Base-by-base conservation (phyloP, 495 filamentous ascomycete genomes). In the Aspergillus funiculosus region DNA sequence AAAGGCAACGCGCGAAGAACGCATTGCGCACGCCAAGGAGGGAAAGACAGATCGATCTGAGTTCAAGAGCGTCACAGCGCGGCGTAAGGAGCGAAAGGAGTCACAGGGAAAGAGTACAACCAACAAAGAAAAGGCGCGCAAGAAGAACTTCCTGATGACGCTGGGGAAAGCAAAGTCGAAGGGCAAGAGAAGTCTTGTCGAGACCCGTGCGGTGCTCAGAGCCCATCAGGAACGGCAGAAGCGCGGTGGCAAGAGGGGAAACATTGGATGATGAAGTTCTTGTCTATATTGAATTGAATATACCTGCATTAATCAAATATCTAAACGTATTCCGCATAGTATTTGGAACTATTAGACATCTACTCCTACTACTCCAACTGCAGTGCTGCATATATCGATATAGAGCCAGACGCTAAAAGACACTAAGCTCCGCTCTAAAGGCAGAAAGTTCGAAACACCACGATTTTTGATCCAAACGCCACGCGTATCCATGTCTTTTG, bases 111-210 rank as follows among this genome's bases (percentile, higher is more conserved):
- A 97, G 77, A 91, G 85, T 64, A 87, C 86, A 4, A 99, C 92
- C 54, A 99, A 99, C 69, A 87, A 86, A 75, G 94, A 99, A 75
- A 99, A 99, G 77, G 81, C 85, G 20, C 73, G 91, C 39, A 84
- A 82, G 73, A 97, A 99, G 81, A 97, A 97, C 63, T 94, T 97
- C 65, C 60, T 97, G 57, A 99, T 99, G 94, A 95, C 89, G 21
- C 64, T 97, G 27, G 87, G 89, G 36, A 97, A 97, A 74, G 91
- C 92, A 2, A 87, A 87, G 69, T 77, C 73, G 36, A 97, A 96
- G 74, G 82, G 86, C 60, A 96, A 95, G 82, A 75, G 87, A 55
- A 94, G 87, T 80, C 72, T 98, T 59, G 76, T 83, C 29, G 83
- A 95, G 57, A 88, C 82, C 32, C 77, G 79, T 52, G 85, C 81